Evolutionary conservation across 2,329 filamentous ascomycete genomes (phyloP), one percentile per base, ranked within the genome.

Genomic region (Metarhizium guizhouense): DNA sequence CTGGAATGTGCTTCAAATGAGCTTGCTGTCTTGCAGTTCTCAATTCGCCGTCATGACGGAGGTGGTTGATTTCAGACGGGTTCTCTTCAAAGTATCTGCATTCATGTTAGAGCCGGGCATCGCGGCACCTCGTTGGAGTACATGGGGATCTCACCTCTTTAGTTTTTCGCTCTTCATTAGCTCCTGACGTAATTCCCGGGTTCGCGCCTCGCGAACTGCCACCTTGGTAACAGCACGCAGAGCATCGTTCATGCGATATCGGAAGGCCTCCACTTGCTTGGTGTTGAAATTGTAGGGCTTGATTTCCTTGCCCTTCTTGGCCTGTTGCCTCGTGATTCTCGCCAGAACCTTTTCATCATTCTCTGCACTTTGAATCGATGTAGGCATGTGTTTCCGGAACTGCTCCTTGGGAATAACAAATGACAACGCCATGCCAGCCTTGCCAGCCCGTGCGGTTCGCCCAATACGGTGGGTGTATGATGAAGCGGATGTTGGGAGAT

Each of bases 401-500:
- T 86, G 80, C 0, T 90, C 85, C 52, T 84, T 80, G 8, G 94
- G 93, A 3, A 99, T 81, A 53, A 95, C 88, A 70, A 99, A 96
- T 10, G 91, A 96, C n/a, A 99, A 80, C 0, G 94, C 91, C 81
- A 96, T 97, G 57, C 94, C 94, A 1, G 88, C 85, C 67, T 95
- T 90, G 11, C 92, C 93, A 2, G 92, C 94, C 58, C 94, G 84
- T 1, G 90, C 94, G 6, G 94, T 99, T 36, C 94, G 85, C 36
- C 94, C 94, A 64, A 99, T 95, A 54, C 94, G 86, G 72, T 99
- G 94, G n/a, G 89, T 95, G 71, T 99, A 99, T 8, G 90, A 95
- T 68, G 90, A 95, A 42, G 90, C 87, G 8, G 86, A 87, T 16
- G 85, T 83, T 1, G 94, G 94, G 16, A 99, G 85, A 70, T 99